These are phyloP conservation scores for Brassica balearica DNA, from an alignment of 441 rosid species.

Conservation along the genomic window DNA sequence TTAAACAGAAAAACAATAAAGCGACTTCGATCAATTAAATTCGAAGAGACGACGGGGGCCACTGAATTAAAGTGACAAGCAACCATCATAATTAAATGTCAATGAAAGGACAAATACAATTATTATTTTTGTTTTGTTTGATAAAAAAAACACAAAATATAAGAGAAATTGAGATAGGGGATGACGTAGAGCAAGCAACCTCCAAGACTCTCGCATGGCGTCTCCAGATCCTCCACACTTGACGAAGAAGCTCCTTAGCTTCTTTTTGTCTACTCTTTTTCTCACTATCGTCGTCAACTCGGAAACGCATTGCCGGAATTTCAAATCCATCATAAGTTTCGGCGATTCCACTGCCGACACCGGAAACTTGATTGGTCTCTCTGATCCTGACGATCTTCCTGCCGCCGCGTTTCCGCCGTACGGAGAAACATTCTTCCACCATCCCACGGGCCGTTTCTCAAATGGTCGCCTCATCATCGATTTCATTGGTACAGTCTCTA, in stretches of 20 bases:
- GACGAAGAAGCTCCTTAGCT: neutral
- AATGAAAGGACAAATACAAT: neutral
- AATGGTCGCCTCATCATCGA: slow-evolving; percentile 64
- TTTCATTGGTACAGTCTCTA: slow-evolving; percentile 50
- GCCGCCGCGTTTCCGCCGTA: slow-evolving; percentile 51
- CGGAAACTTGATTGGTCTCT: slow-evolving; percentile 51
- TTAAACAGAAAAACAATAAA: neutral
- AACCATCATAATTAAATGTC: neutral
- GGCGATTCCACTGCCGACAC: slow-evolving; percentile 67
- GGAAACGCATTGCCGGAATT: slow-evolving; percentile 2
- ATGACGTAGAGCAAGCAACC: neutral
- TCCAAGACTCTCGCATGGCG: neutral
- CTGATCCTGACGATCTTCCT: slow-evolving; percentile 30
- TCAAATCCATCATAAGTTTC: slow-evolving; percentile 52
- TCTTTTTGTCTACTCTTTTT: neutral
- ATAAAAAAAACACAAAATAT: neutral
- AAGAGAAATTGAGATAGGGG: neutral
- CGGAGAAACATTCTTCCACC: slow-evolving; percentile 60
- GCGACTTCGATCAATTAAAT: neutral
- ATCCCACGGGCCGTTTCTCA: slow-evolving; percentile 57
- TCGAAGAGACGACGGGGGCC: neutral
- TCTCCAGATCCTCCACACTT: neutral
- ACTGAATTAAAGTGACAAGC: neutral
- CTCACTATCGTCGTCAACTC: neutral
- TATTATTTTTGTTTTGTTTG: neutral